Conservation (phyloP, 2,329 filamentous ascomycete genomes). For the Alternaria conjuncta region DNA sequence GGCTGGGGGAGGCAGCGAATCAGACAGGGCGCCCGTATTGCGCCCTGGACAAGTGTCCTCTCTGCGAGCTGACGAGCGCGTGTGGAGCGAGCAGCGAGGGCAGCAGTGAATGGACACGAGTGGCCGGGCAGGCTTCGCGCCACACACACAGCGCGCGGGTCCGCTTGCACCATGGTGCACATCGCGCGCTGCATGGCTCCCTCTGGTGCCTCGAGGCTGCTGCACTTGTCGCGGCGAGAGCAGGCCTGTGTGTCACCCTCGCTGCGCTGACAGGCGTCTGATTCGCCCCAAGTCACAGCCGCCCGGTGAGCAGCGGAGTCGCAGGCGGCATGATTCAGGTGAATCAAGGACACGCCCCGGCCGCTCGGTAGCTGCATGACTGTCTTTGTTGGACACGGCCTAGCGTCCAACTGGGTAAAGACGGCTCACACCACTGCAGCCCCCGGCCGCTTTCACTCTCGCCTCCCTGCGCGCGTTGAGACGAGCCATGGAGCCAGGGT, state of each 20-base stretch:
- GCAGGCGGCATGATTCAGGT: constrained; percentile 32
- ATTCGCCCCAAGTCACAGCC: constrained; percentile 30
- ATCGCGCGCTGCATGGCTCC: neutral
- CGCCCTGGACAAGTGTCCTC: constrained; percentile 23
- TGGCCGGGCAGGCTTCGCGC: constrained; percentile 18
- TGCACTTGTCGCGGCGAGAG: constrained; percentile 39
- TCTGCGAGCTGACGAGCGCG: constrained; percentile 30
- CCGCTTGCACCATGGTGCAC: constrained; percentile 1
- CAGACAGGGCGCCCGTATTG: constrained; percentile 4
- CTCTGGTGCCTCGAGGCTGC: constrained; percentile 34
- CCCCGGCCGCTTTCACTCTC: constrained; percentile 30
- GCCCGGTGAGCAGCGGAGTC: constrained; percentile 30
- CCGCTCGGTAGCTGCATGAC: constrained; percentile 28
- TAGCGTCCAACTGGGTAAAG: constrained; percentile 22
- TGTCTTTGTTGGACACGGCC: constrained; percentile 26
- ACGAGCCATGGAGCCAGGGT: constrained; percentile 19
- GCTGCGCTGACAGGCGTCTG: constrained; percentile 19
- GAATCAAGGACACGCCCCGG: constrained; percentile 33
- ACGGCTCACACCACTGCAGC: constrained; percentile 24
- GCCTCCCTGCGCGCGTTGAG: constrained; percentile 32
- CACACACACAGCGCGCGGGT: constrained; percentile 19
- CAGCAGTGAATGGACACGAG: constrained; percentile 9
- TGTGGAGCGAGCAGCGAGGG: constrained; percentile 18
- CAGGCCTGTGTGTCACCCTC: constrained; percentile 33
- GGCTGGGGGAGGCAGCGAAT: constrained; percentile 7